Percentiles rank a stretch among this genome's conserved stretches.
These are phyloP conservation scores for Colletotrichum sp. DNA, from an alignment of 2,329 filamentous ascomycete genomes.

Conservation along the genomic window DNA sequence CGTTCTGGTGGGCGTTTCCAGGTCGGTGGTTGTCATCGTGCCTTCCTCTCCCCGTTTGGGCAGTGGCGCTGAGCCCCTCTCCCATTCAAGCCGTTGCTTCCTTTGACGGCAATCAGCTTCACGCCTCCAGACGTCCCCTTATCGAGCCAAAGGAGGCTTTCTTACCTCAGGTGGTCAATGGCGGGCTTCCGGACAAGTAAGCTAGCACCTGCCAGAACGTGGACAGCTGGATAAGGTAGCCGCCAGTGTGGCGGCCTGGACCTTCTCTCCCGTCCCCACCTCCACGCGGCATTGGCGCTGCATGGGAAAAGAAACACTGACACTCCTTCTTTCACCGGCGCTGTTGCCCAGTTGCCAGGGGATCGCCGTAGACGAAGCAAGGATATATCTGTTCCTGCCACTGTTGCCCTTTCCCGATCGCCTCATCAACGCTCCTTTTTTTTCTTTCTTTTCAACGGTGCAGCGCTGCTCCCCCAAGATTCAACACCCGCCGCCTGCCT, in stretches of 20 bases:
- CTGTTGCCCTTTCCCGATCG: background rate
- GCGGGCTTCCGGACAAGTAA: background rate
- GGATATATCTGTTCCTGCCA: background rate
- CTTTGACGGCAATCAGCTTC: background rate
- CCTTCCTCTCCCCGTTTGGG: background rate
- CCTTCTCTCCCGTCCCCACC: slow-evolving; percentile 7
- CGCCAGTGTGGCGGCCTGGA: background rate
- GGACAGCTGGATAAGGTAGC: background rate
- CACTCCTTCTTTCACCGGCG: slow-evolving; percentile 11
- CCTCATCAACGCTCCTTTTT: background rate
- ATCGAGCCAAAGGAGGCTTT: background rate
- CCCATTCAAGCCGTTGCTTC: background rate
- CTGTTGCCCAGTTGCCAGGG: background rate
- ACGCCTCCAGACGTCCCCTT: background rate
- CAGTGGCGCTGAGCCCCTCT: background rate
- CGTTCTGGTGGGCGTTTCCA: background rate
- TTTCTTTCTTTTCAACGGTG: background rate
- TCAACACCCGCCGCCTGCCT: background rate
- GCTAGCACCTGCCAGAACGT: background rate
- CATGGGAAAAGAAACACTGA: slow-evolving; percentile 7
- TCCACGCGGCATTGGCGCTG: slow-evolving; percentile 6
- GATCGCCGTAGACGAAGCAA: background rate
- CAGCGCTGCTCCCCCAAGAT: background rate
- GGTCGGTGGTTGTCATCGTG: background rate
- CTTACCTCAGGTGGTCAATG: background rate